Percentiles rank a stretch among this genome's conserved stretches.
These are phyloP conservation scores for Xylaria sp. DNA, from an alignment of 2,329 filamentous ascomycete genomes.

Conservation along the genomic window DNA sequence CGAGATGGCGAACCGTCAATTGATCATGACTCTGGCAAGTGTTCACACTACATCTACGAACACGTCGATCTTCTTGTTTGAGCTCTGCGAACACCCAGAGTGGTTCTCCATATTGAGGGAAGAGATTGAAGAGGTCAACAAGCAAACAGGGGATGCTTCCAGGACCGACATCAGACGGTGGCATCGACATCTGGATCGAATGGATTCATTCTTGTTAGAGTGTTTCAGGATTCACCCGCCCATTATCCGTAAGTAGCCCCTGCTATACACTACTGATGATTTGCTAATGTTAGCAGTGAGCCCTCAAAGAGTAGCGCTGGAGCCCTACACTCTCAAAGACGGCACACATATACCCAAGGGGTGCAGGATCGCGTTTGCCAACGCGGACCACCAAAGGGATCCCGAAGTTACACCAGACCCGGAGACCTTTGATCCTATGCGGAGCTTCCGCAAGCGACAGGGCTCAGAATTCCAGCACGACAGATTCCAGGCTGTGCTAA, in stretches of 20 bases:
- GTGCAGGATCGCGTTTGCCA: conserved; percentile 27
- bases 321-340: conserved; percentile 36
- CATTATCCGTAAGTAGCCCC: conserved; percentile 28
- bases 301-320: conserved; percentile 30
- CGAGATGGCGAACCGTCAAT: conserved; percentile 30
- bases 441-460: conserved; percentile 34
- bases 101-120: conserved; percentile 30
- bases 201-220: conserved; percentile 13
- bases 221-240: conserved; percentile 34
- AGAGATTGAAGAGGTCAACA: conserved; percentile 30
- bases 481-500: conserved; percentile 25
- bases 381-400: conserved; percentile 28
- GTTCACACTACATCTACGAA: conserved; percentile 24
- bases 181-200: conserved; percentile 12
- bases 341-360: conserved; percentile 37
- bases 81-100: conserved; percentile 37
- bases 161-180: conserved; percentile 12
- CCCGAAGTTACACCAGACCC: conserved; percentile 29
- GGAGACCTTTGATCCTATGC: conserved; percentile 34
- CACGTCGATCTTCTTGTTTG: conserved; percentile 28
- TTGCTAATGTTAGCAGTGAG: conserved; percentile 20
- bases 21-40: conserved; percentile 28
- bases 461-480: conserved; percentile 19
- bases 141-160: conserved; percentile 17
- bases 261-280: too few relatives aligned